Evolutionary conservation across 495 filamentous ascomycete species (phyloP), one percentile per base, ranked within the genome.

Genomic region (Aspergillus ellipticus): DNA sequence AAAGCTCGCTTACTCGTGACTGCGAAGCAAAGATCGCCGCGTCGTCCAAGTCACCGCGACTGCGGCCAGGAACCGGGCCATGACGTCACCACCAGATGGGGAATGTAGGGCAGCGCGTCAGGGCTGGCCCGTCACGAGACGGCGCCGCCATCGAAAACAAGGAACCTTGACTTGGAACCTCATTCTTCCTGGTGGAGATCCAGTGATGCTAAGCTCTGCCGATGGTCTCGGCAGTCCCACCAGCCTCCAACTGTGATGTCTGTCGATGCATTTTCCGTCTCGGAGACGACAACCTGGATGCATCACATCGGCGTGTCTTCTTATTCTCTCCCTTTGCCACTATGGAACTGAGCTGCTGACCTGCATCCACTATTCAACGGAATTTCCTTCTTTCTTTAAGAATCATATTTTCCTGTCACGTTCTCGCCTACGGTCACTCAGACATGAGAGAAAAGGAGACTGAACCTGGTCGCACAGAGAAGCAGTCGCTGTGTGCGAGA

Each of bases 121-220:
- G 45, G 45, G 45, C 13, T 48, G 45, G 45, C 28, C 15, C 13
- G 45, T 48, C 45, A 48, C 45, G 45, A 28, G 45, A 47, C 22
- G 20, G 43, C 16, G 19, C 21, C 21, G 43, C 10, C 45, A 16
- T 28, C 4, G 15, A 29, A 48, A 48, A 48, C 45, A 48, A 48
- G 45, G 45, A 48, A 29, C 13, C n/a, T 39, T 48, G 13, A 15
- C 22, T 48, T 48, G 15, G 11, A 13, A 13, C 15, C 6, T 22
- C 10, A 6, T 28, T 26, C 24, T 16, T 28, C 16, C n/a, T n/a
- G n/a, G n/a, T n/a, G n/a, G n/a, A n/a, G n/a, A n/a, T 16, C 22
- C 45, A 28, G 6, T 21, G 21, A 10, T 48, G 45, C 24, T 8
- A 29, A 16, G 3, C 43, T 48, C 16, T 17, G 13, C 6, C 28